These are phyloP conservation scores for Novymonas esmeraldas DNA, from an alignment of 208 protist species.

Conservation along the genomic window DNA sequence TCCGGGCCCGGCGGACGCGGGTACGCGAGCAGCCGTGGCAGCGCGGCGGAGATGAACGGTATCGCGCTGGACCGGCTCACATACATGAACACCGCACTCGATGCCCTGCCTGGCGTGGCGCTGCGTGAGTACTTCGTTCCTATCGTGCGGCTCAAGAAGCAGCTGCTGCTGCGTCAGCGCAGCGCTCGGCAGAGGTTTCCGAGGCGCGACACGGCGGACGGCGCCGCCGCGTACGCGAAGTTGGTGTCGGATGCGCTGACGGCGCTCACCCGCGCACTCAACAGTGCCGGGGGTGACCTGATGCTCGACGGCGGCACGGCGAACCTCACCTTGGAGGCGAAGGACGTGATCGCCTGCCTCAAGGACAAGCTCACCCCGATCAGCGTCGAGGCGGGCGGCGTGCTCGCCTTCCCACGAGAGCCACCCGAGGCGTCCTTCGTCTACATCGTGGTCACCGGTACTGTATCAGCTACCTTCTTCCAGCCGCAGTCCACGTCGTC, in stretches of 20 bases:
- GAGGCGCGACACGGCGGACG: conserved; percentile 5
- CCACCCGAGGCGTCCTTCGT: conserved; percentile 74
- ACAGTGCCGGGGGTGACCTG: conserved; percentile 45
- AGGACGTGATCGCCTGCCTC: conserved; percentile 47
- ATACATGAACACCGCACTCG: conserved; percentile 85
- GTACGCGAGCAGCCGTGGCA: not conserved
- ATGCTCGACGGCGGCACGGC: conserved; percentile 37
- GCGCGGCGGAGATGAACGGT: conserved; percentile 19
- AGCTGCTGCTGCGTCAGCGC: conserved; percentile 41
- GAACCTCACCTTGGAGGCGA: conserved; percentile 51
- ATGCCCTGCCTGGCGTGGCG: conserved; percentile 60
- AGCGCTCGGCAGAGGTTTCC: conserved; percentile 39
- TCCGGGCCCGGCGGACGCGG: conserved; percentile 1
- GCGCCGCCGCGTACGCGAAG: conserved; percentile 34
- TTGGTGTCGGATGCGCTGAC: conserved; percentile 41
- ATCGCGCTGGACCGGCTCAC: conserved; percentile 68
- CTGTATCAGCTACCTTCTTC: conserved; percentile 62
- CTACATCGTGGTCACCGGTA: conserved; percentile 73
- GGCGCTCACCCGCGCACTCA: conserved; percentile 53
- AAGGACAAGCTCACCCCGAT: conserved; percentile 53
- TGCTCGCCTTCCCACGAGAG: conserved; percentile 74
- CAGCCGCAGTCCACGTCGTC: conserved; percentile 44
- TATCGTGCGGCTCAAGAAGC: conserved; percentile 62
- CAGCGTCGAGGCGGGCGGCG: conserved; percentile 58
- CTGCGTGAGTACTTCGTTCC: conserved; percentile 77